phyloP scores from a whole-genome alignment of 2,329 filamentous ascomycete species.

The Penicillium sp. region DNA sequence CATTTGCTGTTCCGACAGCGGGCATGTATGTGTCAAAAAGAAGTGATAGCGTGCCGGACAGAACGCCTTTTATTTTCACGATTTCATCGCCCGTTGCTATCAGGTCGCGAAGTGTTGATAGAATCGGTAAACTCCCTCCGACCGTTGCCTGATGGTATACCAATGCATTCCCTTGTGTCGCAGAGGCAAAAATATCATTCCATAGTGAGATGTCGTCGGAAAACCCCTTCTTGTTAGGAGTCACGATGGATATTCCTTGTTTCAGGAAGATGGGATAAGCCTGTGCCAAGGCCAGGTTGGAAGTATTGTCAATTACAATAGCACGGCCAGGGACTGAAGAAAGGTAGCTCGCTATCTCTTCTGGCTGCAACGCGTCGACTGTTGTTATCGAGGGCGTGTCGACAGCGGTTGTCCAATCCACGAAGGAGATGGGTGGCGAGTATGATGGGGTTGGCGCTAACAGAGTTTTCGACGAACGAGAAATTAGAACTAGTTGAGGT shows the following conservation, averaged over 20 bases:
- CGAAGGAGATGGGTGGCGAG: constrained; percentile 60
- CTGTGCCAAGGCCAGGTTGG: constrained; percentile 77
- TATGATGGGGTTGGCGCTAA: constrained; percentile 67
- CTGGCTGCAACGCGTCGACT: constrained; percentile 53
- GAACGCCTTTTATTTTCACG: constrained; percentile 91
- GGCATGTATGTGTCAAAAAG: constrained; percentile 97
- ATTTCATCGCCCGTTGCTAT: constrained; percentile 90
- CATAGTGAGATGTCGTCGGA: constrained; percentile 77
- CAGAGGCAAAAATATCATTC: constrained; percentile 79
- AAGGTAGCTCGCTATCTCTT: constrained; percentile 74
- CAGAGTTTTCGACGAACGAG: constrained; percentile 75
- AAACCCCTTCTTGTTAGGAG: constrained; percentile 98
- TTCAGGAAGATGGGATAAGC: constrained; percentile 77
- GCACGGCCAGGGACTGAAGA: constrained; percentile 72
- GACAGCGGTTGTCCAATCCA: constrained; percentile 55
- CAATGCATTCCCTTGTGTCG: constrained; percentile 64
- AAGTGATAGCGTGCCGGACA: constrained; percentile 97
- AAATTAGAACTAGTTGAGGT: background rate
- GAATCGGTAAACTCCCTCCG: constrained; percentile 87
- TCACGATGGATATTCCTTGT: constrained; percentile 84
- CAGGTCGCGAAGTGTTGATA: constrained; percentile 89
- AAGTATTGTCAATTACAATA: constrained; percentile 92
- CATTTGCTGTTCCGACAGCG: constrained; percentile 58
- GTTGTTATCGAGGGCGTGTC: constrained; percentile 60
- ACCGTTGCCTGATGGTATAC: constrained; percentile 95